A percentile compares a stretch with the other conserved stretches of the same genome.
These are phyloP conservation scores for Xylaria sp. DNA, from an alignment of 2,329 filamentous ascomycete species.

Conservation along the genomic window DNA sequence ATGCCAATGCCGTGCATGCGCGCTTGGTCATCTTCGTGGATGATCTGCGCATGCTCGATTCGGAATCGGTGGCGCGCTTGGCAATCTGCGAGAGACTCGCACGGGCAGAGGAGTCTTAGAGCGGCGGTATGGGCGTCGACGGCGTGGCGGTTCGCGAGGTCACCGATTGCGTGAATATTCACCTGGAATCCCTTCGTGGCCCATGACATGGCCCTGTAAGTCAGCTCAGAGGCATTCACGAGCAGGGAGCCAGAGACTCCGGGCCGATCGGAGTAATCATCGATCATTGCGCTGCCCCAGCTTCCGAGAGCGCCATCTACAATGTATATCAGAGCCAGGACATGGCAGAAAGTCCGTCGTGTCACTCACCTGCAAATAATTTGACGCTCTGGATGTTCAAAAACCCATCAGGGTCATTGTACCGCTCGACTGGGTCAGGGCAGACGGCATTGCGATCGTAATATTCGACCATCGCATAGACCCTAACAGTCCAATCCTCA, in stretches of 20 bases:
- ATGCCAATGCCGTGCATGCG: conserved; percentile 65
- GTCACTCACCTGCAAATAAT: conserved; percentile 65
- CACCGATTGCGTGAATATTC: conserved; percentile 75
- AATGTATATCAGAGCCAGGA: conserved; percentile 30
- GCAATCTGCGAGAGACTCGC: conserved; percentile 51
- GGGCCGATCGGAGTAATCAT: conserved; percentile 69
- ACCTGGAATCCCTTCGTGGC: conserved; percentile 67
- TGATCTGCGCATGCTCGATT: conserved; percentile 74
- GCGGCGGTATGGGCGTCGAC: conserved; percentile 66
- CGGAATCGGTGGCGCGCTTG: conserved; percentile 65
- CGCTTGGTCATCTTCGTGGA: conserved; percentile 67
- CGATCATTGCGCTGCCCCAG: conserved; percentile 75
- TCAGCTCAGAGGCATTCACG: conserved; percentile 66
- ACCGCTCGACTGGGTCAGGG: conserved; percentile 53
- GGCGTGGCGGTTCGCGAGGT: conserved; percentile 69
- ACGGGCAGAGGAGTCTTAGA: conserved; percentile 59
- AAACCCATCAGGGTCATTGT: conserved; percentile 53
- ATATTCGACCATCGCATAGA: conserved; percentile 74
- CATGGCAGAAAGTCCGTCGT: background rate
- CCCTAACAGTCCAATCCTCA: conserved; percentile 64
- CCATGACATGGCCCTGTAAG: conserved; percentile 61
- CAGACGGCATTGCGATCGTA: conserved; percentile 68
- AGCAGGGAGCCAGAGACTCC: conserved; percentile 68
- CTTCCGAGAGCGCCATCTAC: conserved; percentile 73
- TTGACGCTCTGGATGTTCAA: conserved; percentile 69